Percentiles rank a stretch among this genome's conserved stretches.
phyloP scores from a whole-genome alignment of 805 yeast genomes.

The Wickerhamomyces canadensis region DNA sequence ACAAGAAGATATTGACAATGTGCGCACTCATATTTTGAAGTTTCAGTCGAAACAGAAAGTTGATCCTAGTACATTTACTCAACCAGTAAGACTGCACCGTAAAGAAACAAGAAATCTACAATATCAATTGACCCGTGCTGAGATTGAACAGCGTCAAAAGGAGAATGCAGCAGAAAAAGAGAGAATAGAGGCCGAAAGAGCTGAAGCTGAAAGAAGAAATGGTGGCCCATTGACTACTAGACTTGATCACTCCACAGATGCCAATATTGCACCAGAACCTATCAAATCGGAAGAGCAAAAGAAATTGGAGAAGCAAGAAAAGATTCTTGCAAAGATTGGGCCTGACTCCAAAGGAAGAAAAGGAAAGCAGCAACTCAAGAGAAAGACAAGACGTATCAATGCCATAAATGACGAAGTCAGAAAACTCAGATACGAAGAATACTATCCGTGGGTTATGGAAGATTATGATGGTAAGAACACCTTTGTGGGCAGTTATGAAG shows the following conservation, averaged over 20 bases:
- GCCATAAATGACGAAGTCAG: conserved; percentile 79
- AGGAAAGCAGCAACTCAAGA: conserved; percentile 52
- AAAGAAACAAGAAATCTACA: conserved; percentile 92
- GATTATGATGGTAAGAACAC: conserved; percentile 93
- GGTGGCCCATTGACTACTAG: conserved; percentile 5
- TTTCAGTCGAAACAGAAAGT: conserved; percentile 71
- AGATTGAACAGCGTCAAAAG: conserved; percentile 57
- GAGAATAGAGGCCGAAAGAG: conserved; percentile 23
- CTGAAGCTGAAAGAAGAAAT: conserved; percentile 15
- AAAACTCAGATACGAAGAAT: conserved; percentile 87
- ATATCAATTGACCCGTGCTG: conserved; percentile 74
- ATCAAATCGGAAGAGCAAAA: conserved; percentile 33
- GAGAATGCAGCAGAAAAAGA: conserved; percentile 38
- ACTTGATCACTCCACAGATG: conserved; percentile 14
- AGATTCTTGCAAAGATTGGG: conserved; percentile 62
- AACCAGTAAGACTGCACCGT: conserved; percentile 84
- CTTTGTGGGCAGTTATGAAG: conserved; percentile 95
- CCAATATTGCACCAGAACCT: conserved; percentile 27
- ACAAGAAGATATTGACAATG: conserved; percentile 61
- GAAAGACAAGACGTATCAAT: conserved; percentile 80
- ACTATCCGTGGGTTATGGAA: conserved; percentile 97
- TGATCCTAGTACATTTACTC: conserved; percentile 67
- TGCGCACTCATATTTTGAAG: conserved; percentile 74
- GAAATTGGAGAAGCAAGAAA: conserved; percentile 26
- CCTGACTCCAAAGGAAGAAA: conserved; percentile 89